Conservation (phyloP, 345 rosid genomes). For the Dimocarpus longan region DNA sequence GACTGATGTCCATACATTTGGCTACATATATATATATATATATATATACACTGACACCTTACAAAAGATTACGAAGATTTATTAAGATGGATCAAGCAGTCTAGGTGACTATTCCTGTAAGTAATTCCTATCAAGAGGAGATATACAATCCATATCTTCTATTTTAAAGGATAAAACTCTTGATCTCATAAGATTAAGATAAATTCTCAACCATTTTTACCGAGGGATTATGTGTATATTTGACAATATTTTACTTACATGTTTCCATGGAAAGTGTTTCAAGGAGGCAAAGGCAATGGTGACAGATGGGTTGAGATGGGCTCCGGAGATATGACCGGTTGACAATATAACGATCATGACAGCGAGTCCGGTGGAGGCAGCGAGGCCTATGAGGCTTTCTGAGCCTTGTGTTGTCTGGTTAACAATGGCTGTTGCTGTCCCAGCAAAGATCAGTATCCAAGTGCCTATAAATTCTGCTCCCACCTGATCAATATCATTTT, state of each 20-base stretch:
- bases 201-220: too few relatives aligned
- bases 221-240: too few relatives aligned
- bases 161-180: too few relatives aligned
- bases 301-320: slow-evolving; percentile 82
- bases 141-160: too few relatives aligned
- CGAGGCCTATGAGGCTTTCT: slow-evolving; percentile 74
- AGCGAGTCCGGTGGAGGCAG: slow-evolving; percentile 72
- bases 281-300: slow-evolving; percentile 80
- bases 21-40: neutral
- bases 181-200: too few relatives aligned
- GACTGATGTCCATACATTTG: neutral
- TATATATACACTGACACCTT: too few relatives aligned
- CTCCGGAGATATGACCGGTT: slow-evolving; percentile 90
- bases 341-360: slow-evolving; percentile 77
- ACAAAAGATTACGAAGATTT: too few relatives aligned
- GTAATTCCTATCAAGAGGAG: too few relatives aligned
- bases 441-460: slow-evolving; percentile 73
- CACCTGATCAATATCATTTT: slow-evolving; percentile 42
- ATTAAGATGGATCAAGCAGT: too few relatives aligned
- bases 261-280: slow-evolving; percentile 83
- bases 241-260: slow-evolving; percentile 30
- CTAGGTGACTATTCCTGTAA: too few relatives aligned
- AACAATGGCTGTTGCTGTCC: slow-evolving; percentile 78
- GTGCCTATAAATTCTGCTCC: slow-evolving; percentile 95
- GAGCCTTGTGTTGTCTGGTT: slow-evolving; percentile 77